phyloP scores from a whole-genome alignment of 768 basidiomycete genomes.

The Lactifluus volemus region DNA sequence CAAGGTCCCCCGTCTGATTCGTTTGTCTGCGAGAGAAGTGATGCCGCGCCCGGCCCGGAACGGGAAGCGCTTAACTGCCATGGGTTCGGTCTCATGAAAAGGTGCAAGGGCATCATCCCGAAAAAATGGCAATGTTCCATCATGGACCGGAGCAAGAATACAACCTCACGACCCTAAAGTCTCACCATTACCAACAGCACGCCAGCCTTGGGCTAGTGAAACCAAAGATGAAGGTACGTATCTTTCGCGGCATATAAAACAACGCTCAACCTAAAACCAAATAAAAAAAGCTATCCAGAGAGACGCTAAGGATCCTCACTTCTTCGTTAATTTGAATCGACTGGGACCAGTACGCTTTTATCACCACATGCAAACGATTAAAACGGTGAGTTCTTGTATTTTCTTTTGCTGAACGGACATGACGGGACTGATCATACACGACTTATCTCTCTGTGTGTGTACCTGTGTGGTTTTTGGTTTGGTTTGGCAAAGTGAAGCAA shows the following conservation, averaged over 20 bases:
- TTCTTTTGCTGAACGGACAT: too few relatives aligned
- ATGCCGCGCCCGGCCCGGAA: too few relatives aligned
- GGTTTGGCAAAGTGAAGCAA: constrained; percentile 22
- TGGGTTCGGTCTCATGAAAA: constrained; percentile 11
- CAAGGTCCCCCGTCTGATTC: too few relatives aligned
- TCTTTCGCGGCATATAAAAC: too few relatives aligned
- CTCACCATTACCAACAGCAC: not conserved
- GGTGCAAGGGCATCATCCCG: not conserved
- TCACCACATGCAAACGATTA: constrained; percentile 46
- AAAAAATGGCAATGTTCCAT: not conserved
- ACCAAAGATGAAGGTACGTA: constrained; percentile 12
- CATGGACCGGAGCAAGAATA: constrained; percentile 8
- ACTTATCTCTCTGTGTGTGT: not conserved
- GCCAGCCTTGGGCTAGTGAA: constrained; percentile 10
- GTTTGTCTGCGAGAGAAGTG: too few relatives aligned
- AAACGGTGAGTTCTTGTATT: constrained; percentile 43
- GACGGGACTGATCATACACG: not conserved
- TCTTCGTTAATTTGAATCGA: constrained; percentile 52
- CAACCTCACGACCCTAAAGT: not conserved
- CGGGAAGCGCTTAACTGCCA: not conserved
- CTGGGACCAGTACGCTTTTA: constrained; percentile 67
- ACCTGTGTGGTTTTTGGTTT: too few relatives aligned
- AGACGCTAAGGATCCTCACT: constrained; percentile 63
- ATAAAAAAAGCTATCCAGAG: constrained; percentile 14
- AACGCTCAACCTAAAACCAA: too few relatives aligned